Evolutionary conservation across 805 yeast species (phyloP), one percentile per base, ranked within the genome.

Genomic region (Candida anglica): DNA sequence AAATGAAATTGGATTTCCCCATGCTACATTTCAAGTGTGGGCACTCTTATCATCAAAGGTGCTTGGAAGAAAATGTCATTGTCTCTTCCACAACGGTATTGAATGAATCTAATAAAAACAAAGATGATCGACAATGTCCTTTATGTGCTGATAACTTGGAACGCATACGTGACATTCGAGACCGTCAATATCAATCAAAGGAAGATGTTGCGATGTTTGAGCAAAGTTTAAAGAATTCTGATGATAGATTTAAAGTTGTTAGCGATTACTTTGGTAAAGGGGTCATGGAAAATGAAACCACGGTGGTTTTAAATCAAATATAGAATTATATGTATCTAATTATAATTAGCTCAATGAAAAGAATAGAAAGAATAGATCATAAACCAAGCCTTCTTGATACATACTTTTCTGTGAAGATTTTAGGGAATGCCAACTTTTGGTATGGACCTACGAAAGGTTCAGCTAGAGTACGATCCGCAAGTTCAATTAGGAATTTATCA

Each of bases 211-310:
- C 81, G 19, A 49, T 81, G 34, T 81, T 93, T 48, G 64, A 74
- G 33, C 64, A 70, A 21, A 69, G 81, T 4, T 56, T 93, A 37
- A 48, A 62, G 16, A 77, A 69, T 26, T 48, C 63, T n/a, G 62
- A 61, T 2, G 86, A 83, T 44, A 73, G 85, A 43, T 81, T 89
- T 55, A 81, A 78, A 49, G 80, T 81, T 3, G 73, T 91, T 33
- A 73, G 82, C 38, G 94, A 86, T 36, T 89, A 81, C 53, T 73
- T 89, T 28, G 95, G 96, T 2, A 74, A 88, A 38, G 98, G 98
- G 2, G 91, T 83, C 0, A 73, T 89, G 77, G 86, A 81, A 31
- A 46, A 52, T 29, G 61, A 58, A 20, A 42, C 48, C n/a, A 7
- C 32, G 6, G 20, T 30, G n/a, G n/a, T n/a, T n/a, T n/a, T n/a